phyloP scores from a whole-genome alignment of 2,329 filamentous ascomycete genomes.

The Xylaria sp. region DNA sequence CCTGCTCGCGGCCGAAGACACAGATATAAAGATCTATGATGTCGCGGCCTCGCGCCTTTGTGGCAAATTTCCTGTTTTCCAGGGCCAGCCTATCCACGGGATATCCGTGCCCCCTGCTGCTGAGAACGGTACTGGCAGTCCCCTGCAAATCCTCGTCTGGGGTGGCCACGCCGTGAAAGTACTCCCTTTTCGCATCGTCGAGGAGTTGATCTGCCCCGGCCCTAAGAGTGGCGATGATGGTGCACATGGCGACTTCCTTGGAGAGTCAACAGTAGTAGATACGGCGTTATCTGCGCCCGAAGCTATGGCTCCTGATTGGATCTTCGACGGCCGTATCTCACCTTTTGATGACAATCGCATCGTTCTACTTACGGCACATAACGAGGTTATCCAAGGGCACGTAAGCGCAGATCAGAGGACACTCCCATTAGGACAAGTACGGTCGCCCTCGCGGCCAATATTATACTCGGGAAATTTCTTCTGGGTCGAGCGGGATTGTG shows the following conservation, averaged over 20 bases:
- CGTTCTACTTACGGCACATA: conserved; percentile 85
- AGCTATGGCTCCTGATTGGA: conserved; percentile 75
- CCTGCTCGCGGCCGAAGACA: conserved; percentile 70
- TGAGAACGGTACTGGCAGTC: neutral
- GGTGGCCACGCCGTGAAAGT: conserved; percentile 71
- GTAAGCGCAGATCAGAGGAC: conserved; percentile 33
- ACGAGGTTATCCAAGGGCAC: conserved; percentile 73
- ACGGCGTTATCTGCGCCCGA: conserved; percentile 48
- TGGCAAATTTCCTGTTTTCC: conserved; percentile 66
- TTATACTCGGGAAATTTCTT: conserved; percentile 84
- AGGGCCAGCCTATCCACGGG: conserved; percentile 78
- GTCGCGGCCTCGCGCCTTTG: conserved; percentile 51
- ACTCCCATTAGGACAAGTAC: conserved; percentile 60
- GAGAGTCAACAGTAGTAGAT: conserved; percentile 22
- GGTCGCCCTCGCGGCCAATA: conserved; percentile 80
- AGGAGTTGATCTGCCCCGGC: conserved; percentile 31
- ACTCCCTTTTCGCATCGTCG: conserved; percentile 51
- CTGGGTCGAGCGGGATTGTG: conserved; percentile 66
- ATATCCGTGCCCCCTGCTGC: conserved; percentile 59
- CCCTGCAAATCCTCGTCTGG: conserved; percentile 69
- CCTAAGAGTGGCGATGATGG: neutral
- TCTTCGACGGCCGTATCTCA: conserved; percentile 73
- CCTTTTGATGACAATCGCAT: conserved; percentile 57
- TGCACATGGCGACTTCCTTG: neutral
- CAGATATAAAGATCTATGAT: conserved; percentile 66